Evolutionary conservation across 1,284 basidiomycete species (phyloP).

Genomic region (Fomitopsis palustris): DNA sequence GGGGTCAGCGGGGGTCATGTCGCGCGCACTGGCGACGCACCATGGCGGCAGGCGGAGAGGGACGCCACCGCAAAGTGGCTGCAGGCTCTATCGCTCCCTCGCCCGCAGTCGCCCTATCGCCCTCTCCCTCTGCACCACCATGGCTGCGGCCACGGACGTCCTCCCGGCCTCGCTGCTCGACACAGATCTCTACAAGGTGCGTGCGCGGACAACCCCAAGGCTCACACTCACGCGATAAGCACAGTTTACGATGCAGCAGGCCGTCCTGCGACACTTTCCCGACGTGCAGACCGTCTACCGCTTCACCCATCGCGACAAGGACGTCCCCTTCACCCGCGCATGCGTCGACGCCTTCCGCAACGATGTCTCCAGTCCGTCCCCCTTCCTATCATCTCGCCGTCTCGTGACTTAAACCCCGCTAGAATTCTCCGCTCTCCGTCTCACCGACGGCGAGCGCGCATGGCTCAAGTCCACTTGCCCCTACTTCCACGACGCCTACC

Average conservation of each 20-base stretch:
- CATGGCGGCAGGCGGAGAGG: neutral
- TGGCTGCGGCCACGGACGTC: slow-evolving; percentile 12
- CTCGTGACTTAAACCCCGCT: neutral
- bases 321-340: slow-evolving; percentile 68
- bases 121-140: neutral
- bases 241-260: slow-evolving; percentile 97
- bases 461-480: slow-evolving; percentile 77
- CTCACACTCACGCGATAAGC: slow-evolving; percentile 4
- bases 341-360: slow-evolving; percentile 67
- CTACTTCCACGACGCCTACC: slow-evolving; percentile 72
- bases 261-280: slow-evolving; percentile 81
- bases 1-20: neutral
- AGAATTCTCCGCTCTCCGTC: slow-evolving; percentile 67
- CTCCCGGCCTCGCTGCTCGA: slow-evolving; percentile 76
- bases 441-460: slow-evolving; percentile 61
- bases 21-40: neutral
- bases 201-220: neutral
- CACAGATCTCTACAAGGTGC: slow-evolving; percentile 92
- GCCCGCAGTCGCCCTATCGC: neutral
- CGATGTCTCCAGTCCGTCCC: slow-evolving; percentile 62
- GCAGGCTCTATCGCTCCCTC: neutral
- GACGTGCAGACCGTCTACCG: slow-evolving; percentile 66
- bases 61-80: neutral
- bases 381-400: neutral
- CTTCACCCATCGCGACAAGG: slow-evolving; percentile 83